These are phyloP conservation scores for Uronychia setigera DNA, from an alignment of 73 alveolate species.

Conservation along the genomic window DNA sequence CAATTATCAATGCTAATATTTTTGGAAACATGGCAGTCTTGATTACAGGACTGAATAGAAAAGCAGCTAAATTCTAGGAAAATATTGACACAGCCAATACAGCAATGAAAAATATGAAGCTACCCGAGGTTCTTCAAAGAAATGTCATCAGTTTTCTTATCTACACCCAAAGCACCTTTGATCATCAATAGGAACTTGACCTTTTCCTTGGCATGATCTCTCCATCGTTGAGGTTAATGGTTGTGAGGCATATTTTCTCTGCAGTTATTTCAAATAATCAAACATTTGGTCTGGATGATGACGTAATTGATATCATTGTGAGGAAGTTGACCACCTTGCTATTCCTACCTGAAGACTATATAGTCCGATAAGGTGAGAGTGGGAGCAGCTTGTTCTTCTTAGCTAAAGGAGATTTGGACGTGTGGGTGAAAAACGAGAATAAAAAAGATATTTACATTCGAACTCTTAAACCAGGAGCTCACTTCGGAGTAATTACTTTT, in stretches of 20 bases:
- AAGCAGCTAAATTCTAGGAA: constrained; percentile 41
- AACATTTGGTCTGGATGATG: constrained; percentile 17
- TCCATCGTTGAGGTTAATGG: constrained; percentile 55
- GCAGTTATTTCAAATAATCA: constrained; percentile 36
- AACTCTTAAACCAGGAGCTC: constrained; percentile 79
- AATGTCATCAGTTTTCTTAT: constrained; percentile 26
- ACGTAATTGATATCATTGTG: constrained; percentile 37
- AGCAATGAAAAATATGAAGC: constrained; percentile 64
- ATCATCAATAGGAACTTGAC: constrained; percentile 60
- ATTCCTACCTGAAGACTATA: constrained; percentile 46
- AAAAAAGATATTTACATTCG: constrained; percentile 66
- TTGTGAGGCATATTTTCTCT: constrained; percentile 55
- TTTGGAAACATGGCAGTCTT: constrained; percentile 69
- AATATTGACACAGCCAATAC: constrained; percentile 53
- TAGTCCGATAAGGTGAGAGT: constrained; percentile 32
- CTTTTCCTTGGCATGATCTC: constrained; percentile 48
- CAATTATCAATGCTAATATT: constrained; percentile 64
- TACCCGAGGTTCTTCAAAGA: constrained; percentile 52
- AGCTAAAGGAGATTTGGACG: constrained; percentile 56
- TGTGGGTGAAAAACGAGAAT: constrained; percentile 45
- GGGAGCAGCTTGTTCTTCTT: constrained; percentile 37
- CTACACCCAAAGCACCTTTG: constrained; percentile 51
- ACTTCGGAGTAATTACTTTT: constrained; percentile 93
- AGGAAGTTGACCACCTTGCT: constrained; percentile 5
- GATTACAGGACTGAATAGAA: constrained; percentile 29